Evolutionary conservation across 768 basidiomycete genomes (phyloP).

Genomic region (Boletus reticulatus): DNA sequence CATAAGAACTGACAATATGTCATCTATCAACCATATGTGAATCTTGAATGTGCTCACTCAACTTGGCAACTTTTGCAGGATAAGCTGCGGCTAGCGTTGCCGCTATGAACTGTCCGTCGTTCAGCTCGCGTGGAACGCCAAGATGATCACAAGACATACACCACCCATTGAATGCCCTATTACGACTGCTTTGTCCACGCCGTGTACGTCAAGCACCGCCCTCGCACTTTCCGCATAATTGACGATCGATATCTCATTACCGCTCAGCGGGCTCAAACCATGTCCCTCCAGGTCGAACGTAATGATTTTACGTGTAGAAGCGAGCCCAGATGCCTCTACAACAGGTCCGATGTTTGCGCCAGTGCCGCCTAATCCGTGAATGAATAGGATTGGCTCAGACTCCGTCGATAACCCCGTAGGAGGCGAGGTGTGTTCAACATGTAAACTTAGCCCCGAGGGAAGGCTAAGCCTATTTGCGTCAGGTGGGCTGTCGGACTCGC

Average conservation of each 20-base stretch:
- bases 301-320: slow-evolving; percentile 12
- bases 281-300: slow-evolving; percentile 11
- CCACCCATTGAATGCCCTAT: slow-evolving; percentile 7
- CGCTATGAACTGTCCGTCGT: background rate
- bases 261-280: slow-evolving; percentile 11
- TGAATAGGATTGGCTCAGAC: slow-evolving; percentile 3
- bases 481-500: slow-evolving; percentile 1
- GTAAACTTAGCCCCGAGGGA: slow-evolving; percentile 3
- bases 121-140: background rate
- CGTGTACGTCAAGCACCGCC: slow-evolving; percentile 13
- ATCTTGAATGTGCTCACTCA: background rate
- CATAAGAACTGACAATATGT: background rate
- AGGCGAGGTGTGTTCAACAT: background rate
- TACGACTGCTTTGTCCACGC: slow-evolving; percentile 2
- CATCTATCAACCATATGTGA: background rate
- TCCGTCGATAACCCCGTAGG: background rate
- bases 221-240: slow-evolving; percentile 10
- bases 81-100: background rate
- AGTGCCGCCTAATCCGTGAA: slow-evolving; percentile 1
- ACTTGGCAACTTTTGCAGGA: slow-evolving; percentile 1
- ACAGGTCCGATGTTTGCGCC: slow-evolving; percentile 7
- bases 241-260: slow-evolving; percentile 11
- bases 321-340: slow-evolving; percentile 8
- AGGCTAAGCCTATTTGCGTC: slow-evolving; percentile 2
- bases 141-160: background rate